phyloP scores from a whole-genome alignment of 2,329 filamentous ascomycete genomes.

The Exophiala xenobiotica region DNA sequence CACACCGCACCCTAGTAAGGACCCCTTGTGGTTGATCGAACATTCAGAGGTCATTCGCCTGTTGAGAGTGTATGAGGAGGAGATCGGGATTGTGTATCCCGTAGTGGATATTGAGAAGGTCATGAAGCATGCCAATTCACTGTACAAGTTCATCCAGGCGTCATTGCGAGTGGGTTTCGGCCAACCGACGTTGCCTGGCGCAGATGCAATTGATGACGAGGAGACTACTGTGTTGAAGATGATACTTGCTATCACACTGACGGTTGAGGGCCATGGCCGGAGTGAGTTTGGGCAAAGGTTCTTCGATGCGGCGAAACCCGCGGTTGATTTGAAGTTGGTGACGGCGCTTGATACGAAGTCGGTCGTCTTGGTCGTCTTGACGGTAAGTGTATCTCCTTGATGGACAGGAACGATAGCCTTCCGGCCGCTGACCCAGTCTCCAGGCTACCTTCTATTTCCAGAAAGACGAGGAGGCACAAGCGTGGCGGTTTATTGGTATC shows the following conservation, averaged over 20 bases:
- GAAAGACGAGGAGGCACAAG: constrained; percentile 77
- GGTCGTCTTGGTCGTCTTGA: constrained; percentile 58
- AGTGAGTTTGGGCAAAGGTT: constrained; percentile 71
- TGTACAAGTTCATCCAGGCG: constrained; percentile 73
- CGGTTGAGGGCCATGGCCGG: constrained; percentile 75
- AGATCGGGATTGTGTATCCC: constrained; percentile 90
- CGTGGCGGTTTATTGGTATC: constrained; percentile 84
- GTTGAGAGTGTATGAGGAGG: constrained; percentile 79
- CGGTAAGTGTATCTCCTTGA: constrained; percentile 43
- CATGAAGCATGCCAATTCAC: constrained; percentile 65
- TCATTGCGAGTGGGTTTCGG: constrained; percentile 60
- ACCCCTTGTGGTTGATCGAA: constrained; percentile 77
- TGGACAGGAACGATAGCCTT: not conserved
- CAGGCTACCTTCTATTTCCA: constrained; percentile 79
- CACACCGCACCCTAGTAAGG: constrained; percentile 53
- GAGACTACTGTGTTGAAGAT: constrained; percentile 75
- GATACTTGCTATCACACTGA: constrained; percentile 73
- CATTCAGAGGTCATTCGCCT: constrained; percentile 78
- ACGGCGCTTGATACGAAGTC: constrained; percentile 58
- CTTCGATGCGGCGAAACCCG: constrained; percentile 72
- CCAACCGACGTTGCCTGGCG: constrained; percentile 53
- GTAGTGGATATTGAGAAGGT: constrained; percentile 72
- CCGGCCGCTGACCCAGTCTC: not conserved
- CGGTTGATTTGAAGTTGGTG: constrained; percentile 64
- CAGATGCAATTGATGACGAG: constrained; percentile 61